Conservation (phyloP, 148 eudicot species). For the Pharnaceum exiguum region DNA sequence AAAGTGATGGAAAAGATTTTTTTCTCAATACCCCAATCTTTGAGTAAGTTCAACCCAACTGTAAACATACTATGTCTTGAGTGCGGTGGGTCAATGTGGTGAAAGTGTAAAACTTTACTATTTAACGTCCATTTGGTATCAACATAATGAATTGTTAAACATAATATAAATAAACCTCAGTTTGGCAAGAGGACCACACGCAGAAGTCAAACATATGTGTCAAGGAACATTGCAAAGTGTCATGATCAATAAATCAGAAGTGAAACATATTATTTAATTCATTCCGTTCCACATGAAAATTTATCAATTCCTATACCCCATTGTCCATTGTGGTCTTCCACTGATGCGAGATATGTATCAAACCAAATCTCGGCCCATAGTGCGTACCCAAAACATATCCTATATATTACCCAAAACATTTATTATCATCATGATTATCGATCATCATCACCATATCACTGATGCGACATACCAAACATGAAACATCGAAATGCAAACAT, state of each 20-base stretch:
- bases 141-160: constrained; percentile 13
- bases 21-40: constrained; percentile 11
- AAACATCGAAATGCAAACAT: no score
- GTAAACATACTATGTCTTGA: neutral
- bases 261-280: no score
- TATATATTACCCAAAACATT: no score
- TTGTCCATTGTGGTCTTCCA: neutral
- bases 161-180: constrained; percentile 16
- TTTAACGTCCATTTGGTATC: constrained; percentile 3
- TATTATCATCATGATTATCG: no score
- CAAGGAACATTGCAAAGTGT: constrained; percentile 1
- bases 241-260: no score
- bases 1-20: constrained; percentile 22
- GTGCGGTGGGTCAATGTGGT: constrained; percentile 14
- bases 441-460: no score
- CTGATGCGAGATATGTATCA: no score
- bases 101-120: constrained; percentile 11
- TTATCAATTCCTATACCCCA: neutral
- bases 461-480: no score
- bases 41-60: neutral
- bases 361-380: no score
- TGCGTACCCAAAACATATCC: no score
- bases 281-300: no score
- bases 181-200: constrained; percentile 10
- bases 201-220: constrained; percentile 18